Conservation (phyloP, 176 grass and related monocot species). For the Lolium multiflorum region DNA sequence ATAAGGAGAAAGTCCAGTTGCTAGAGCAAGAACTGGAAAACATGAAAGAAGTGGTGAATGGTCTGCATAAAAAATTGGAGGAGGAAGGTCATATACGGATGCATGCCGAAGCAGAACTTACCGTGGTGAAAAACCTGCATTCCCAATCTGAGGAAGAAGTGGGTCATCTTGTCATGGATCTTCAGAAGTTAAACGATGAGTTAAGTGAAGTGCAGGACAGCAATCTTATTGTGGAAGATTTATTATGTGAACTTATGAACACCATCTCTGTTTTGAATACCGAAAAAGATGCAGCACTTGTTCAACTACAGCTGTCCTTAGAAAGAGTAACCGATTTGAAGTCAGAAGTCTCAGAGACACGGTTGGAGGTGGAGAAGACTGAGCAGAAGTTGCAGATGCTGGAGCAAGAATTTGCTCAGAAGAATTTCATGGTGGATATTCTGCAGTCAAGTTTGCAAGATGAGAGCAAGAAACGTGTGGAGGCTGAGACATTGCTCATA, state of each 20-base stretch:
- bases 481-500: slow-evolving; percentile 15
- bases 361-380: slow-evolving; percentile 42
- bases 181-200: slow-evolving; percentile 37
- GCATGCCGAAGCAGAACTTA: slow-evolving; percentile 25
- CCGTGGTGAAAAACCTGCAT: slow-evolving; percentile 21
- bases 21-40: slow-evolving; percentile 41
- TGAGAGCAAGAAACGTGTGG: slow-evolving; percentile 27
- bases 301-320: slow-evolving; percentile 40
- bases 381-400: slow-evolving; percentile 43
- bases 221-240: slow-evolving; percentile 25
- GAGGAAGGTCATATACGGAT: slow-evolving; percentile 40
- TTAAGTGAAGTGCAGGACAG: slow-evolving; percentile 34
- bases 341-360: slow-evolving; percentile 36
- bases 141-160: slow-evolving; percentile 34
- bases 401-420: slow-evolving; percentile 52
- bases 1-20: slow-evolving; percentile 41
- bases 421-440: slow-evolving; percentile 35
- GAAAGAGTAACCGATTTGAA: slow-evolving; percentile 29
- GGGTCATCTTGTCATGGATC: slow-evolving; percentile 18
- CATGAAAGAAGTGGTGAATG: slow-evolving; percentile 34
- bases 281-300: slow-evolving; percentile 47
- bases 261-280: slow-evolving; percentile 40
- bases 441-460: slow-evolving; percentile 38
- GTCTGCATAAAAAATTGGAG: slow-evolving; percentile 39
- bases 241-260: slow-evolving; percentile 37